Evolutionary conservation across 139 green algal genomes (phyloP).

Genomic region (Eudorina sp.): DNA sequence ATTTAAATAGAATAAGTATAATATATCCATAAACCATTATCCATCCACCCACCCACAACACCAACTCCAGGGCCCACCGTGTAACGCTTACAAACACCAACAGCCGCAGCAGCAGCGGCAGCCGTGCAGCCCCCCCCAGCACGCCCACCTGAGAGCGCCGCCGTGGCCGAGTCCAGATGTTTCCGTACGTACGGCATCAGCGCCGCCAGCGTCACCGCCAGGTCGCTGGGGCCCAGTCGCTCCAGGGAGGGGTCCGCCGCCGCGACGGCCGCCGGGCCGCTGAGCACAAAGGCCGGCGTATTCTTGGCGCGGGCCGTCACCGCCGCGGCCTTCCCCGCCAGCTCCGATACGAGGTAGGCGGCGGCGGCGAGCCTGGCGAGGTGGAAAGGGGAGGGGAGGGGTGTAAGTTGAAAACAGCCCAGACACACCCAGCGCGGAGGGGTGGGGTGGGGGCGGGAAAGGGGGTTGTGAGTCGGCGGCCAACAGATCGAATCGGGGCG

Average conservation of each 20-base stretch:
- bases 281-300: neutral
- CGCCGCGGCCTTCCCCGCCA: conserved; percentile 9
- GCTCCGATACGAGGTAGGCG: neutral
- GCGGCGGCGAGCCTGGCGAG: neutral
- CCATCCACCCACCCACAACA: neutral
- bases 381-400: no score
- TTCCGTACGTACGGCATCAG: conserved; percentile 1
- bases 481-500: no score
- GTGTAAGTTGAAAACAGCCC: no score
- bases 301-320: neutral
- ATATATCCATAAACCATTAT: no score
- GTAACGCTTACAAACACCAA: no score
- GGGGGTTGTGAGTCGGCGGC: no score
- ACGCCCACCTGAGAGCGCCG: conserved; percentile 20
- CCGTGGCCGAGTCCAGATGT: conserved; percentile 37
- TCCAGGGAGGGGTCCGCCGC: conserved; percentile 10
- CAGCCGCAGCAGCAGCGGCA: no score
- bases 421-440: no score
- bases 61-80: neutral
- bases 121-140: no score
- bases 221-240: neutral
- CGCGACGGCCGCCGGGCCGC: neutral
- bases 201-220: neutral
- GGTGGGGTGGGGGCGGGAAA: no score
- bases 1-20: neutral